Conservation (phyloP, 345 rosid genomes). For the Sisymbrium altissimum region DNA sequence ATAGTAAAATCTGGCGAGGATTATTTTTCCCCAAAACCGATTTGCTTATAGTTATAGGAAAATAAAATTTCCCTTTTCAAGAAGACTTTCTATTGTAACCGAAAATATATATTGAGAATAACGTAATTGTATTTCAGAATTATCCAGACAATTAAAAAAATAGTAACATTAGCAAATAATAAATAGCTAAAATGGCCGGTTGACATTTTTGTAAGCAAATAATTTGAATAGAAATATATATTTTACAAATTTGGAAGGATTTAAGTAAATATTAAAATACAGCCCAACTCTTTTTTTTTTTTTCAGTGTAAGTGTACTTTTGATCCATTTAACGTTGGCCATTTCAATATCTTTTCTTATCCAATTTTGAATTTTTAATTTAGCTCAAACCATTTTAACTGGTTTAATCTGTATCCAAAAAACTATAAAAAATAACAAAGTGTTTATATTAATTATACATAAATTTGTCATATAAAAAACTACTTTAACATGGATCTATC, state of each 20-base stretch:
- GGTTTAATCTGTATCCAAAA: not conserved
- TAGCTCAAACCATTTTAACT: not conserved
- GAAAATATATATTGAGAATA: not conserved
- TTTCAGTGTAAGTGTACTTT: not conserved
- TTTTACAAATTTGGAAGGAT: slow-evolving; percentile 2
- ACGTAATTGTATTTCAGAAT: not conserved
- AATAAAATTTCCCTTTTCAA: not conserved
- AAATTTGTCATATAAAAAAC: no score
- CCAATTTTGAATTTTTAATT: not conserved
- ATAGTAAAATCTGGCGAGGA: no score
- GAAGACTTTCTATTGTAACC: slow-evolving; percentile 2
- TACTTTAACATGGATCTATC: no score
- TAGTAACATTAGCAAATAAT: not conserved
- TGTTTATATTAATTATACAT: no score
- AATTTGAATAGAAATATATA: not conserved
- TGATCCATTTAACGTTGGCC: not conserved
- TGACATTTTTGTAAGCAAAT: not conserved
- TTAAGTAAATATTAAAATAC: not conserved
- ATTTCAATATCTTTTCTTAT: not conserved
- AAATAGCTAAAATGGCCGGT: not conserved
- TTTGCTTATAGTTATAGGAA: slow-evolving; percentile 4
- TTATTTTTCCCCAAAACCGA: not conserved
- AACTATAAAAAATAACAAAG: no score
- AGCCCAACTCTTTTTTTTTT: not conserved
- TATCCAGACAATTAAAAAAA: not conserved